A percentile compares a stretch with the other conserved stretches of the same genome.
Evolutionary conservation across 1,139 yeast genomes (phyloP).

Genomic region (Diutina ranongensis): DNA sequence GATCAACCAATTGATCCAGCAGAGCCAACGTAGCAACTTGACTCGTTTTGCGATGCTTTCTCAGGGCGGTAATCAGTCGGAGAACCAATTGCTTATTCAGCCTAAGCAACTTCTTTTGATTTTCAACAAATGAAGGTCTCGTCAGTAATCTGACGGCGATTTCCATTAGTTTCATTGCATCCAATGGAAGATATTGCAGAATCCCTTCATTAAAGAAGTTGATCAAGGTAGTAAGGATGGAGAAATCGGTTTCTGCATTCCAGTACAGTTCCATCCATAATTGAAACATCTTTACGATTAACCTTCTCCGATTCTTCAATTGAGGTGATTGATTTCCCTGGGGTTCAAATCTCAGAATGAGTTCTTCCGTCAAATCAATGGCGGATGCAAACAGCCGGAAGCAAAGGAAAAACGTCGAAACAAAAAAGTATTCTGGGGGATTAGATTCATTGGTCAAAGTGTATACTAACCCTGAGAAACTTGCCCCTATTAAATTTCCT

Average conservation of each 20-base stretch:
- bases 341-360: slow-evolving; percentile 56
- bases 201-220: slow-evolving; percentile 72
- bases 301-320: slow-evolving; percentile 51
- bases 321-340: slow-evolving; percentile 19
- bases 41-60: neutral
- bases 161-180: slow-evolving; percentile 49
- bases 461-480: slow-evolving; percentile 63
- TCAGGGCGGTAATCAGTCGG: neutral
- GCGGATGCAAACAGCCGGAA: slow-evolving; percentile 69
- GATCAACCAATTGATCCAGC: neutral
- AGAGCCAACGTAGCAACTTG: neutral
- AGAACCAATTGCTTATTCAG: neutral
- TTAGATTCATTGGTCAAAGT: slow-evolving; percentile 62
- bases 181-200: slow-evolving; percentile 45
- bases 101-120: neutral
- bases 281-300: slow-evolving; percentile 58
- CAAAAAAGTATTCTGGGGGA: slow-evolving; percentile 59
- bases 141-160: slow-evolving; percentile 40
- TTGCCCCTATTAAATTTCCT: slow-evolving; percentile 61
- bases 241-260: slow-evolving; percentile 53
- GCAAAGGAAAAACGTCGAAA: slow-evolving; percentile 70
- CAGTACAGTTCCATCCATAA: slow-evolving; percentile 87
- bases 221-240: slow-evolving; percentile 52
- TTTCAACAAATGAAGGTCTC: slow-evolving; percentile 2
- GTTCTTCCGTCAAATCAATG: slow-evolving; percentile 54